phyloP scores from a whole-genome alignment of 1,139 yeast species.

The Saccharomyces hybrid region DNA sequence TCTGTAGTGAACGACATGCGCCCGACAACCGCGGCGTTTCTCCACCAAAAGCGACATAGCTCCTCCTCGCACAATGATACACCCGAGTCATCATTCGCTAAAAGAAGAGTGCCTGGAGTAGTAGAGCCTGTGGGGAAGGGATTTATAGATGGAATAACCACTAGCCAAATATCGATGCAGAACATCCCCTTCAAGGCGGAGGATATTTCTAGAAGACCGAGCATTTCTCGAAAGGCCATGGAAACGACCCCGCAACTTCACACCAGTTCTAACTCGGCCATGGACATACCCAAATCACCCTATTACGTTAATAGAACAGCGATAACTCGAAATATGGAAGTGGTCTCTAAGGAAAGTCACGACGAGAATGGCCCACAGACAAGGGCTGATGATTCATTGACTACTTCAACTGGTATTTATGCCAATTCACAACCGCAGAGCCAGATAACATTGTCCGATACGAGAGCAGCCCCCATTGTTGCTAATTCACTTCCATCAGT shows the following conservation, averaged over 20 bases:
- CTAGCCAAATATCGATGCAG: neutral
- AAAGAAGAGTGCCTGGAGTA: neutral
- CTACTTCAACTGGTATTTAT: too few relatives aligned
- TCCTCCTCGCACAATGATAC: conserved; percentile 1
- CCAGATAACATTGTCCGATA: too few relatives aligned
- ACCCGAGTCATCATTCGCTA: neutral
- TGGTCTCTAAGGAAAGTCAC: neutral
- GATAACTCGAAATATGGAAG: neutral
- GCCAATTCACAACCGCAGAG: too few relatives aligned
- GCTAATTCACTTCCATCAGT: conserved; percentile 33
- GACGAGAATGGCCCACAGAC: neutral
- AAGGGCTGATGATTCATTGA: too few relatives aligned
- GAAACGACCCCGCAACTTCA: neutral
- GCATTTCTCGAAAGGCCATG: neutral
- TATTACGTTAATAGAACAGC: neutral
- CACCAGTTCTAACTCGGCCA: neutral
- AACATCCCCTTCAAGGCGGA: neutral
- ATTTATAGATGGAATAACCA: neutral
- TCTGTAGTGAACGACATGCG: neutral
- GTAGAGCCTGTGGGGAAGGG: neutral
- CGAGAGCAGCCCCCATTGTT: neutral
- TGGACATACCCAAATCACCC: neutral
- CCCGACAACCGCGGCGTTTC: neutral
- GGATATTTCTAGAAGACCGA: neutral
- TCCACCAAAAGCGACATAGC: conserved; percentile 5